These are phyloP conservation scores for Aspergillus sclerotiicarbonarius DNA, from an alignment of 495 filamentous ascomycete species.

Conservation along the genomic window DNA sequence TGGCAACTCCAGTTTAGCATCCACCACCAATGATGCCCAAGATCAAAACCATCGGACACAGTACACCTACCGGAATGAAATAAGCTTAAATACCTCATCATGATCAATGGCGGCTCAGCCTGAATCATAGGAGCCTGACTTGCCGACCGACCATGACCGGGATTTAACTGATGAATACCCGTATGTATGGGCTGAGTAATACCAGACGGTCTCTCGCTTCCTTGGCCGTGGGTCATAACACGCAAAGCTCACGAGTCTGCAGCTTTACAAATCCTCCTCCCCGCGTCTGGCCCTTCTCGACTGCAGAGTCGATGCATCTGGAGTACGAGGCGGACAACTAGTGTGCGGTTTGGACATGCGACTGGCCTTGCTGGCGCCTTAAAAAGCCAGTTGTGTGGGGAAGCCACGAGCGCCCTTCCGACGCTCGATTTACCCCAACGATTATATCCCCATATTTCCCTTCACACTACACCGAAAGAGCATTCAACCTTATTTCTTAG, in stretches of 20 bases:
- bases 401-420: slow-evolving; percentile 3
- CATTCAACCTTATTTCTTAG: too few species aligned
- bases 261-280: not conserved
- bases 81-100: too few species aligned
- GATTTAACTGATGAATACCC: not conserved
- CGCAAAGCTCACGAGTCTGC: too few species aligned
- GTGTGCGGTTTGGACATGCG: not conserved
- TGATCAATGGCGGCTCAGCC: too few species aligned
- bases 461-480: not conserved
- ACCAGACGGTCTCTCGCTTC: not conserved
- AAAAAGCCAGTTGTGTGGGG: slow-evolving; percentile 5
- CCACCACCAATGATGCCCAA: too few species aligned
- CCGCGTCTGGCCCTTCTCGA: not conserved
- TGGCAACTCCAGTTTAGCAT: too few species aligned
- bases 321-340: slow-evolving; percentile 6
- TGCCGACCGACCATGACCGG: not conserved
- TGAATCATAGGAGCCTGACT: too few species aligned
- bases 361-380: not conserved
- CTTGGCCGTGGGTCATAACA: too few species aligned
- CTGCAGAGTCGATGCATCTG: not conserved
- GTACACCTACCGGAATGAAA: too few species aligned
- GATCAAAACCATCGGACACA: too few species aligned
- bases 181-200: slow-evolving; percentile 14
- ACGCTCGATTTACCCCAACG: not conserved
- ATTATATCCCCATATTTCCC: not conserved